Percentiles rank a stretch among this genome's conserved stretches.
Conservation (phyloP, 495 filamentous ascomycete genomes). For the Penicillium paxilli region DNA sequence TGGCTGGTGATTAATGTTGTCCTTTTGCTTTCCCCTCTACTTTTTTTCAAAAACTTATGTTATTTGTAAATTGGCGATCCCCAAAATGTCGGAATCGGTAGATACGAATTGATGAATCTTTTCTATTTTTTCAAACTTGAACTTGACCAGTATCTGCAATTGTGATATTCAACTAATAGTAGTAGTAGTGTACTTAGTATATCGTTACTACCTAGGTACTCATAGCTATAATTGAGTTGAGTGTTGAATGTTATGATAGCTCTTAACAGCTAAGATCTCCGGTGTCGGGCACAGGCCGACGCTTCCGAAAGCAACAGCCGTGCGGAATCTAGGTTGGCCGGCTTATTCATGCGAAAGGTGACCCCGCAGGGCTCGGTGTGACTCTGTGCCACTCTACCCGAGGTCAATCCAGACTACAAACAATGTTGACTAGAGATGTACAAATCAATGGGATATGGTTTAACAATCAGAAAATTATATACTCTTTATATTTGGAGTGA, state of each 20-base stretch:
- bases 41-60: constrained; percentile 18
- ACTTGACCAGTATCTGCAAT: neutral
- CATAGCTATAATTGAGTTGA: too few relatives aligned
- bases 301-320: constrained; percentile 1
- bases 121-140: neutral
- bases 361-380: constrained; percentile 22
- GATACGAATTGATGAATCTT: constrained; percentile 42
- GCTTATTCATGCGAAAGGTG: constrained; percentile 21
- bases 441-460: neutral
- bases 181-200: too few relatives aligned
- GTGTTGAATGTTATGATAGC: too few relatives aligned
- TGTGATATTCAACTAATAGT: neutral
- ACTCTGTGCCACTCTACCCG: neutral
- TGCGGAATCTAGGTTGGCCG: constrained; percentile 22
- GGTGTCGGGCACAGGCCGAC: constrained; percentile 7
- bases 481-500: too few relatives aligned
- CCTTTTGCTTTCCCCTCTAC: constrained; percentile 17
- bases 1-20: constrained; percentile 11
- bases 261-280: too few relatives aligned
- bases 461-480: neutral
- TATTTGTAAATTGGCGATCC: constrained; percentile 34
- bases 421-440: neutral
- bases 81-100: constrained; percentile 34
- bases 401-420: neutral
- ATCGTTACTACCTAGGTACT: too few relatives aligned